Evolutionary conservation across 768 basidiomycete genomes (phyloP).

Genomic region (Termitomyces sp.): DNA sequence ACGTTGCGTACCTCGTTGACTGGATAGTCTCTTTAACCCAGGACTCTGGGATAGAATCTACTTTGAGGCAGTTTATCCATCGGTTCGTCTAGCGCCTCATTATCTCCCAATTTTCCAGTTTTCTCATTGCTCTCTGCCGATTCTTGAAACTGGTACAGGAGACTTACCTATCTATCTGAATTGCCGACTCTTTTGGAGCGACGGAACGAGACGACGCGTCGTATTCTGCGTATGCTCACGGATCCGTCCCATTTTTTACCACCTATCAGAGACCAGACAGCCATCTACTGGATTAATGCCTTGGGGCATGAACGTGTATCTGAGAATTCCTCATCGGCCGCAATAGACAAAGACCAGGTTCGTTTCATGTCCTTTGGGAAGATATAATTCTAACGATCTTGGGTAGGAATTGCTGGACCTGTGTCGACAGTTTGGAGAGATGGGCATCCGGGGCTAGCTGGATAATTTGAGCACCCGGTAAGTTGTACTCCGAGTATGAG

Average conservation of each 20-base stretch:
- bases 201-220: constrained; percentile 11
- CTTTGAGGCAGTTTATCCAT: not conserved
- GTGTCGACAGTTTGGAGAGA: constrained; percentile 12
- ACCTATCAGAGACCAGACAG: constrained; percentile 1
- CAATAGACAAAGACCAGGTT: constrained; percentile 10
- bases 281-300: constrained; percentile 11
- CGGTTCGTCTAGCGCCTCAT: not conserved
- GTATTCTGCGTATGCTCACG: constrained; percentile 13
- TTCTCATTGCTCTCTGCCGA: not conserved
- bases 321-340: not conserved
- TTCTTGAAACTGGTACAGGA: not conserved
- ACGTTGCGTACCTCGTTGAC: constrained; percentile 10
- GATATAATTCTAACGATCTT: not conserved
- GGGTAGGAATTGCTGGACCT: constrained; percentile 10
- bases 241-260: constrained; percentile 5
- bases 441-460: constrained; percentile 1
- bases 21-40: constrained; percentile 8
- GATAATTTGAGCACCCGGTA: not conserved
- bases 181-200: constrained; percentile 5
- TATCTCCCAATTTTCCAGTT: not conserved
- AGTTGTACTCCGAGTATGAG: not conserved
- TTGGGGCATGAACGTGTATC: constrained; percentile 4
- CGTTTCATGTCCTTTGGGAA: not conserved
- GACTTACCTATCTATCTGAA: constrained; percentile 8
- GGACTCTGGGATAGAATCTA: not conserved